phyloP scores from a whole-genome alignment of 202 grass and related monocot genomes.

The Setaria italica region DNA sequence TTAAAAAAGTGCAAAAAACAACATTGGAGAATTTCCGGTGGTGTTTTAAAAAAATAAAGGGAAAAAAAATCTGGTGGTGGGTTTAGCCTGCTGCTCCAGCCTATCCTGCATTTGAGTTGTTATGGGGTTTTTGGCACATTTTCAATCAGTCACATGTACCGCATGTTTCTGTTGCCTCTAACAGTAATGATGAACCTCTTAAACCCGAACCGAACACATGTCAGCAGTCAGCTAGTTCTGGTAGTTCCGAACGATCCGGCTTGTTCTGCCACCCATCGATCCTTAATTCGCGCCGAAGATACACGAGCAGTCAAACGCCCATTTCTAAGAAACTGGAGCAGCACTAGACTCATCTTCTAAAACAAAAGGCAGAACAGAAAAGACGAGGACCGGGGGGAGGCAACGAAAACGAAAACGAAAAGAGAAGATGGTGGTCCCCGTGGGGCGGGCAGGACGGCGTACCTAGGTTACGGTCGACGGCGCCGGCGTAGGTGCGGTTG shows the following conservation, averaged over 20 bases:
- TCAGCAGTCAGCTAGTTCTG: neutral
- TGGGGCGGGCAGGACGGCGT: neutral
- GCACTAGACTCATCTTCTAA: neutral
- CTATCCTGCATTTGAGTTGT: neutral
- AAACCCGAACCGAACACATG: conserved; percentile 2
- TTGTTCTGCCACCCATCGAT: neutral
- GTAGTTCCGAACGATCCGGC: neutral
- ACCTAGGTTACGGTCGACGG: conserved; percentile 70
- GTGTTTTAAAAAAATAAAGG: no score
- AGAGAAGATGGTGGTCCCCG: no score
- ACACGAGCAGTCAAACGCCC: neutral
- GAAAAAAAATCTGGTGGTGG: neutral
- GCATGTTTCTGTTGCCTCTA: neutral
- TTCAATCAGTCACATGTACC: neutral
- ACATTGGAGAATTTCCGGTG: no score
- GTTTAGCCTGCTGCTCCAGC: neutral
- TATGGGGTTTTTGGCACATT: neutral
- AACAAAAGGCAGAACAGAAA: neutral
- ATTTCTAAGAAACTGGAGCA: neutral
- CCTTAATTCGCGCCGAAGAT: neutral
- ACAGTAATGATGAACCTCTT: neutral
- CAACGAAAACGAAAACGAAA: neutral
- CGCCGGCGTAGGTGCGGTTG: conserved; percentile 66
- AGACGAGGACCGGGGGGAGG: neutral
- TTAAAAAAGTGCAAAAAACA: no score